Percentiles rank a stretch among this genome's conserved stretches.
Conservation (phyloP, 805 yeast species). For the Candida palmyrensis region DNA sequence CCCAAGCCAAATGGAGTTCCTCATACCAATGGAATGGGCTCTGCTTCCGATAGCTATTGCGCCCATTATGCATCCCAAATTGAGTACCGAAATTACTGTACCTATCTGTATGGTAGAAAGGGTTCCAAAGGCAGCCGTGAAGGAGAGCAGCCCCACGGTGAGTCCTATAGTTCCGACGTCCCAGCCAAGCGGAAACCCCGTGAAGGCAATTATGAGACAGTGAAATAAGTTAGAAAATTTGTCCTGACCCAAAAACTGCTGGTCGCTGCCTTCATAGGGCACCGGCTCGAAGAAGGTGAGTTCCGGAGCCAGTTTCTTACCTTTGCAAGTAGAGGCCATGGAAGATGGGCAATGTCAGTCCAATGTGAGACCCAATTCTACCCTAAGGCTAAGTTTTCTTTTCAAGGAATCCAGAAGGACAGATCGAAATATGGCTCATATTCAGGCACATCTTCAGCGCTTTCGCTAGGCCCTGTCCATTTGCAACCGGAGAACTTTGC, state of each 20-base stretch:
- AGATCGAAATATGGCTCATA: too few species aligned
- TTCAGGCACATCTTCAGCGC: too few species aligned
- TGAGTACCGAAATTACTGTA: slow-evolving; percentile 16
- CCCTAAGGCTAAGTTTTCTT: too few species aligned
- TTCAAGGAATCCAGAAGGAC: too few species aligned
- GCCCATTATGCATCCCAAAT: slow-evolving; percentile 19
- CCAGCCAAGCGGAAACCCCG: slow-evolving; percentile 21
- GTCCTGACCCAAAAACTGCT: slow-evolving; percentile 8
- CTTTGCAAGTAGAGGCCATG: too few species aligned
- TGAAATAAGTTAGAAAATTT: slow-evolving; percentile 2
- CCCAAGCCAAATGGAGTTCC: slow-evolving; percentile 7
- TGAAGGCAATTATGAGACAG: not conserved
- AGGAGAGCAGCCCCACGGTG: slow-evolving; percentile 9
- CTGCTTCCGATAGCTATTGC: slow-evolving; percentile 10
- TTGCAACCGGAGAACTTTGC: too few species aligned
- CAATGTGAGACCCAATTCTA: too few species aligned
- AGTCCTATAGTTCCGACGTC: slow-evolving; percentile 20
- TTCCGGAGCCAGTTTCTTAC: too few species aligned
- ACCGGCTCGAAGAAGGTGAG: slow-evolving; percentile 2
- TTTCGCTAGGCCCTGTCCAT: too few species aligned
- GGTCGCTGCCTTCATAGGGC: too few species aligned
- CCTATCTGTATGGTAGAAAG: slow-evolving; percentile 13
- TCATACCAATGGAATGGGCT: slow-evolving; percentile 9
- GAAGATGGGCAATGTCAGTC: too few species aligned
- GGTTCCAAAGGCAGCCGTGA: slow-evolving; percentile 6